These are phyloP conservation scores for Primulina eburnea DNA, from an alignment of 257 asterid genomes.

Conservation along the genomic window DNA sequence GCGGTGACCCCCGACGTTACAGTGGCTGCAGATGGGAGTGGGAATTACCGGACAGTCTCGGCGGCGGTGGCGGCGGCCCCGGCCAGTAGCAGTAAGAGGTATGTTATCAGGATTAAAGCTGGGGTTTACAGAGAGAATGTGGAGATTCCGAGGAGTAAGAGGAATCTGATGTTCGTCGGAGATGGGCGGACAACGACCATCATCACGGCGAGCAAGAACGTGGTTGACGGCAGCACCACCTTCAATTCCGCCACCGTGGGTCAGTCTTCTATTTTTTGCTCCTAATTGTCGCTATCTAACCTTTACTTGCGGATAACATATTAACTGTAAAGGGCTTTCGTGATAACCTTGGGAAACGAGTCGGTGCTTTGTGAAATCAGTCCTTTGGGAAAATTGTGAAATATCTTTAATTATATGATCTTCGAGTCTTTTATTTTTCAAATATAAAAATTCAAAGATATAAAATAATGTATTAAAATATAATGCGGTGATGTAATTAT, in stretches of 20 bases:
- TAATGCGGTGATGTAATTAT: too few relatives aligned
- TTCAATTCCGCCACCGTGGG: slow-evolving; percentile 66
- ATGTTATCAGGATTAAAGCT: slow-evolving; percentile 48
- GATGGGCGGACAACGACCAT: slow-evolving; percentile 53
- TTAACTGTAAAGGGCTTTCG: neutral
- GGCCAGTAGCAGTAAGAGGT: slow-evolving; percentile 40
- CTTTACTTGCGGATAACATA: neutral
- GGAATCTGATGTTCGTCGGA: slow-evolving; percentile 57
- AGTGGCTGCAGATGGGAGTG: slow-evolving; percentile 68
- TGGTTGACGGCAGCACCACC: slow-evolving; percentile 60
- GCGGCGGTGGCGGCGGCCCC: slow-evolving; percentile 63
- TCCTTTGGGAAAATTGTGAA: too few relatives aligned
- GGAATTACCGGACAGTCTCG: slow-evolving; percentile 38
- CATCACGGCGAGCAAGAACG: slow-evolving; percentile 48
- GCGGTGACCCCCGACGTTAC: slow-evolving; percentile 47
- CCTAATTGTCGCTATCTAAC: neutral
- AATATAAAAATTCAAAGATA: too few relatives aligned
- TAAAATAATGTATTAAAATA: too few relatives aligned
- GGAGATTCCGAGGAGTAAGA: slow-evolving; percentile 41
- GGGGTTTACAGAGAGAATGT: slow-evolving; percentile 59
- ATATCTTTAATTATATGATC: too few relatives aligned
- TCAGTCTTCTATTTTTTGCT: slow-evolving; percentile 21
- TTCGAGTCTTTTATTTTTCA: too few relatives aligned
- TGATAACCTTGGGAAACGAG: neutral
- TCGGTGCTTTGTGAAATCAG: too few relatives aligned